Evolutionary conservation across 331 rosid species (phyloP).

Genomic region (Pyrus hybrid): DNA sequence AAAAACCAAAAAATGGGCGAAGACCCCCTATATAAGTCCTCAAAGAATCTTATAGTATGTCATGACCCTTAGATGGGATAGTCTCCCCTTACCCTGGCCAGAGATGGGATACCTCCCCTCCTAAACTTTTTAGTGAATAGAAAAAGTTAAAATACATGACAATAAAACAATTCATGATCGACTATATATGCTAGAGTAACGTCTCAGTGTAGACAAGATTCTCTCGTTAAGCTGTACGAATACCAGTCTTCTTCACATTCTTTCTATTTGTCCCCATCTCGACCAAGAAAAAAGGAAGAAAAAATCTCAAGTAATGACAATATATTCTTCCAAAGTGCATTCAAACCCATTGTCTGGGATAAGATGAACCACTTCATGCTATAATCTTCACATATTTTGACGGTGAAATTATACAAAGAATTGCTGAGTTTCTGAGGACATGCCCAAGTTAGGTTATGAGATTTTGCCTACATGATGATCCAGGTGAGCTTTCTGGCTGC

Average conservation of each 20-base stretch:
- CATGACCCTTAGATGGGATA: too few species aligned
- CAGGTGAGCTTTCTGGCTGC: conserved; percentile 33
- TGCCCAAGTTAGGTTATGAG: conserved; percentile 1
- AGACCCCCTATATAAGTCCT: too few species aligned
- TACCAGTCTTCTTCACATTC: too few species aligned
- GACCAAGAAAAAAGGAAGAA: background rate
- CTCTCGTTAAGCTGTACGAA: background rate
- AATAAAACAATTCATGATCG: background rate
- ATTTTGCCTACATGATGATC: conserved; percentile 2
- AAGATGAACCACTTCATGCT: conserved; percentile 25
- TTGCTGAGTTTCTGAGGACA: conserved; percentile 6
- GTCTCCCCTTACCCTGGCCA: too few species aligned
- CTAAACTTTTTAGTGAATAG: too few species aligned
- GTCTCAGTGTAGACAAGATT: background rate
- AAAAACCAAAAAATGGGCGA: too few species aligned
- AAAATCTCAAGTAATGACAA: background rate
- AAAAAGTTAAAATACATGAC: background rate
- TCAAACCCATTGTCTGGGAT: background rate
- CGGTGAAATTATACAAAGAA: conserved; percentile 1
- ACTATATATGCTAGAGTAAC: too few species aligned
- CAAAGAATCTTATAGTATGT: too few species aligned
- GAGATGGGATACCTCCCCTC: too few species aligned
- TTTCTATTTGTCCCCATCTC: background rate
- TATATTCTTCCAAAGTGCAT: too few species aligned
- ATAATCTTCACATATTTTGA: conserved; percentile 23